These are phyloP conservation scores for Solanum hybrid DNA, from an alignment of 305 asterid species.

Conservation along the genomic window DNA sequence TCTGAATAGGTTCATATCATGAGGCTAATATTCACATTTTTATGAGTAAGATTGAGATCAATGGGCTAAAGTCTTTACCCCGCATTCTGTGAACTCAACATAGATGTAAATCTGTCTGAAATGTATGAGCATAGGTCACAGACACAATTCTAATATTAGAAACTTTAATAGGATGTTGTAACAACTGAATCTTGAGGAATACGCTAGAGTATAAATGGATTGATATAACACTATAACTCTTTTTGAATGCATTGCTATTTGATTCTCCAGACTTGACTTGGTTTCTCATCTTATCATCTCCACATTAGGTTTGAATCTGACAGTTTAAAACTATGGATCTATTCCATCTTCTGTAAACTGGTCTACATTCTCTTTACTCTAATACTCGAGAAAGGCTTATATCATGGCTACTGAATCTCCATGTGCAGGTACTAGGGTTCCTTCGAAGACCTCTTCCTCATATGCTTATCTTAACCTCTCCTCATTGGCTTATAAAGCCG, in stretches of 20 bases:
- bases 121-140: background rate
- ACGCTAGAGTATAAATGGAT: background rate
- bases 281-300: background rate
- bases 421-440: background rate
- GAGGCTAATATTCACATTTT: background rate
- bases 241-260: background rate
- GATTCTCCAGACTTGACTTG: background rate
- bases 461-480: background rate
- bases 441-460: background rate
- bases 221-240: background rate
- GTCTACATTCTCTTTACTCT: background rate
- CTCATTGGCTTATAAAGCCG: background rate
- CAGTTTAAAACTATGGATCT: background rate
- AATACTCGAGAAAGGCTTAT: background rate
- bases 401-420: background rate
- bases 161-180: background rate
- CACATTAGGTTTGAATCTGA: background rate
- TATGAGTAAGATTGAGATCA: background rate
- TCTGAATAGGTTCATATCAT: background rate
- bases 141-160: background rate
- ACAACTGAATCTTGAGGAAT: background rate
- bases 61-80: background rate
- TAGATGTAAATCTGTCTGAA: background rate
- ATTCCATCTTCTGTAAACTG: background rate
- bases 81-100: background rate